Conservation (phyloP, 2,329 filamentous ascomycete genomes). For the Xylariaceae sp. region DNA sequence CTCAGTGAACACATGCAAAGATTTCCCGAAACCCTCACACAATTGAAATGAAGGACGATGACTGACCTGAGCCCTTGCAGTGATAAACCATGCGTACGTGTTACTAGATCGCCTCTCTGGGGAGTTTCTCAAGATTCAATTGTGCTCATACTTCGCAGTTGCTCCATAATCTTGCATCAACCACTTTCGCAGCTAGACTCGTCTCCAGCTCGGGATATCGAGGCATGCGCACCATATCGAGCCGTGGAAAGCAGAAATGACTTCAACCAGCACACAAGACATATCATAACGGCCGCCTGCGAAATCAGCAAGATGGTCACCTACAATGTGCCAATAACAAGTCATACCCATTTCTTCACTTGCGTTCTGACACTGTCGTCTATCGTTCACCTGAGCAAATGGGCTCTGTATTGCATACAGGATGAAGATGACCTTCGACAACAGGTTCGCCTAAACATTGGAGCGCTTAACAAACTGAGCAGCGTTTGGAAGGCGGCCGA, state of each 20-base stretch:
- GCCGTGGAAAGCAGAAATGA: constrained; percentile 45
- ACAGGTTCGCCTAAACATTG: constrained; percentile 74
- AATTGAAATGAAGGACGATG: too few relatives aligned
- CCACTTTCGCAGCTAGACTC: constrained; percentile 72
- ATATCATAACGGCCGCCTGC: constrained; percentile 75
- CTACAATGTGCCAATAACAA: constrained; percentile 65
- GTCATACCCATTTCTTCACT: constrained; percentile 80
- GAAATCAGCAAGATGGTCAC: constrained; percentile 72
- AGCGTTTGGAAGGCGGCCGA: constrained; percentile 69
- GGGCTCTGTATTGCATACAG: constrained; percentile 60
- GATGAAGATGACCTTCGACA: constrained; percentile 67
- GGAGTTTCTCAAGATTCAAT: not conserved
- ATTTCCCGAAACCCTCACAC: too few relatives aligned
- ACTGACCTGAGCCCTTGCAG: too few relatives aligned
- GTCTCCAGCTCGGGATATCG: constrained; percentile 54
- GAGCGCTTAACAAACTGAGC: constrained; percentile 65
- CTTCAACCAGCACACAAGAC: constrained; percentile 68
- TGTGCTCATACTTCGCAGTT: constrained; percentile 33
- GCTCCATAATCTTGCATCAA: constrained; percentile 72
- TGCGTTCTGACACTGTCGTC: constrained; percentile 75
- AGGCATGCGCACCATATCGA: constrained; percentile 62
- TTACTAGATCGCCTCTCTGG: not conserved
- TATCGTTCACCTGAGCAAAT: constrained; percentile 78
- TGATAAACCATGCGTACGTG: constrained; percentile 62
- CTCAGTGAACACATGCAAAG: too few relatives aligned